phyloP scores from a whole-genome alignment of 192 early-diverging fungal genomes.

The Kickxella alabastrina region DNA sequence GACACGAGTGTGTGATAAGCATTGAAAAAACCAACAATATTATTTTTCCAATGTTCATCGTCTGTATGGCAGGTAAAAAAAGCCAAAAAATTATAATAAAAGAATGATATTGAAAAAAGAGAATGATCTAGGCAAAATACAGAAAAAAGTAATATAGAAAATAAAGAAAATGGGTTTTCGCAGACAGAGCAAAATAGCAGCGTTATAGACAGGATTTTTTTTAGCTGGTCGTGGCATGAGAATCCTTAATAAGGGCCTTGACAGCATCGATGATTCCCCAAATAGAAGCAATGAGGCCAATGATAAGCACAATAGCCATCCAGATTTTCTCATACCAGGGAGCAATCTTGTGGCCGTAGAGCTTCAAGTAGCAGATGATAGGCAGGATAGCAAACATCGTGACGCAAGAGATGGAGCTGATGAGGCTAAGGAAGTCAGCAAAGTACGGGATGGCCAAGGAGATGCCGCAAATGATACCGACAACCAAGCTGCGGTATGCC shows the following conservation, averaged over 20 bases:
- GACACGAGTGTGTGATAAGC: no score
- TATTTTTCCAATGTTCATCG: no score
- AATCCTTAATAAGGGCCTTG: conserved; percentile 55
- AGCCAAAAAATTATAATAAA: not conserved
- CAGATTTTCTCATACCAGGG: conserved; percentile 47
- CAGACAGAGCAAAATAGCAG: not conserved
- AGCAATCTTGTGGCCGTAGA: conserved; percentile 57
- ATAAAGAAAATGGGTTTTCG: not conserved
- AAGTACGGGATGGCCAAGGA: conserved; percentile 72
- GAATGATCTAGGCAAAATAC: not conserved
- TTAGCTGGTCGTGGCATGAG: conserved; percentile 11
- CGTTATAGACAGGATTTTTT: not conserved
- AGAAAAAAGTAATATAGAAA: not conserved
- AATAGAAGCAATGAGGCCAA: conserved; percentile 57
- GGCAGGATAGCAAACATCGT: conserved; percentile 72
- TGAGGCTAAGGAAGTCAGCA: conserved; percentile 67
- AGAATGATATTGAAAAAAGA: not conserved
- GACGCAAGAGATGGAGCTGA: conserved; percentile 70
- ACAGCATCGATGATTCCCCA: conserved; percentile 66
- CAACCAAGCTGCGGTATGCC: conserved; percentile 53
- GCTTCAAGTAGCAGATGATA: conserved; percentile 63
- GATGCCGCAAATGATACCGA: conserved; percentile 54
- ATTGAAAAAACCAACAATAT: no score
- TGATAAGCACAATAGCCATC: conserved; percentile 51
- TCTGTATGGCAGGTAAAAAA: no score